Conservation (phyloP, 257 asterid genomes). For the Scutellaria minor region DNA sequence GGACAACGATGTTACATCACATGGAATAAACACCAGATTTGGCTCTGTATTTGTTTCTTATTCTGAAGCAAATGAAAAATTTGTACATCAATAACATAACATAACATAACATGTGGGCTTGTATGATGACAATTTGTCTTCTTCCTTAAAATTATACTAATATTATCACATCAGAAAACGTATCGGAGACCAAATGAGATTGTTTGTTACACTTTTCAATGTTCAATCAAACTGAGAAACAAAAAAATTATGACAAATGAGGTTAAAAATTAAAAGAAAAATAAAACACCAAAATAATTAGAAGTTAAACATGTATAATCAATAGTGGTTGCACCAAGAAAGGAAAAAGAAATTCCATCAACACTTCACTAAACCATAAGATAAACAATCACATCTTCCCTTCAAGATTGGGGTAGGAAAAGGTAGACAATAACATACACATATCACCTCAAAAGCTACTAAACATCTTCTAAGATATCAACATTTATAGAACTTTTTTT, state of each 20-base stretch:
- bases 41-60: background rate
- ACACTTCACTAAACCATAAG: constrained; percentile 43
- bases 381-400: constrained; percentile 38
- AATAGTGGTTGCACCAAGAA: constrained; percentile 44
- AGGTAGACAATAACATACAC: constrained; percentile 32
- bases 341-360: constrained; percentile 58
- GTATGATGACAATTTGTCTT: background rate
- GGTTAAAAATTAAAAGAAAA: background rate
- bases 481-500: background rate
- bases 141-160: background rate
- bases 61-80: background rate
- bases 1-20: too few species aligned
- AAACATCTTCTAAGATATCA: constrained; percentile 2
- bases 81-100: constrained; percentile 7
- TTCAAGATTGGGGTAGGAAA: constrained; percentile 25
- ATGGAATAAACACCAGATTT: too few species aligned
- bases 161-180: too few species aligned
- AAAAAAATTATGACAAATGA: background rate
- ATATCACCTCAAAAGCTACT: constrained; percentile 28
- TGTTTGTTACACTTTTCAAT: too few species aligned
- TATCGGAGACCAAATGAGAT: too few species aligned
- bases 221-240: too few species aligned
- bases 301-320: constrained; percentile 35
- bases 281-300: background rate
- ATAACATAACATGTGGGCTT: background rate